A percentile compares a stretch with the other conserved stretches of the same genome.
Evolutionary conservation across 2,329 filamentous ascomycete species (phyloP).

Genomic region (Colletotrichum eremochloae): DNA sequence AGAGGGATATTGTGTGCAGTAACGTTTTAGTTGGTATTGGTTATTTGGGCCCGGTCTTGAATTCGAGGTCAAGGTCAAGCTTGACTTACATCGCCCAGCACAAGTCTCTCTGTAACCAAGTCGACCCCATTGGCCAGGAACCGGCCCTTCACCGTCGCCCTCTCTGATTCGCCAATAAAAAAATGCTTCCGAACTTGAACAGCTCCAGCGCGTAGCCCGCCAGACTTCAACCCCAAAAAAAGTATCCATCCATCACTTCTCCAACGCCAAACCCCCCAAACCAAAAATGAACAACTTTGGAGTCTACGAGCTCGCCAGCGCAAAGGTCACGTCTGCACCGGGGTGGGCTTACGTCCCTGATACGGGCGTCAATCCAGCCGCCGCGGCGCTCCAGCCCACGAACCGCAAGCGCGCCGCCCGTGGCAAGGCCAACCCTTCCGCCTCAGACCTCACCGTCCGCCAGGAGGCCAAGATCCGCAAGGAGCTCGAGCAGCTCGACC

Average conservation of each 20-base stretch:
- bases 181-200: constrained; percentile 13
- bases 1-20: neutral
- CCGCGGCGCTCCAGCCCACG: constrained; percentile 62
- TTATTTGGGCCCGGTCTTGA: neutral
- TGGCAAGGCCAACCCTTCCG: constrained; percentile 64
- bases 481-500: constrained; percentile 85
- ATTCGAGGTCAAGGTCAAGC: neutral
- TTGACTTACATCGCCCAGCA: neutral
- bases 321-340: constrained; percentile 77
- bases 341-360: constrained; percentile 96
- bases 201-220: neutral
- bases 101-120: constrained; percentile 7
- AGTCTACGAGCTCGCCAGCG: constrained; percentile 84
- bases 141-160: constrained; percentile 8
- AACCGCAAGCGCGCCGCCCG: constrained; percentile 81
- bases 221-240: neutral
- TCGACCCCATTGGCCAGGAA: constrained; percentile 27
- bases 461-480: constrained; percentile 86
- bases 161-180: constrained; percentile 32
- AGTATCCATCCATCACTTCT: neutral
- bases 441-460: constrained; percentile 80
- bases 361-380: constrained; percentile 70
- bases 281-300: constrained; percentile 74
- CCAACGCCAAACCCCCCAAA: neutral
- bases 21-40: too few relatives aligned